These are phyloP conservation scores for Themeda triandra DNA, from an alignment of 176 grass and related monocot genomes.

Conservation along the genomic window DNA sequence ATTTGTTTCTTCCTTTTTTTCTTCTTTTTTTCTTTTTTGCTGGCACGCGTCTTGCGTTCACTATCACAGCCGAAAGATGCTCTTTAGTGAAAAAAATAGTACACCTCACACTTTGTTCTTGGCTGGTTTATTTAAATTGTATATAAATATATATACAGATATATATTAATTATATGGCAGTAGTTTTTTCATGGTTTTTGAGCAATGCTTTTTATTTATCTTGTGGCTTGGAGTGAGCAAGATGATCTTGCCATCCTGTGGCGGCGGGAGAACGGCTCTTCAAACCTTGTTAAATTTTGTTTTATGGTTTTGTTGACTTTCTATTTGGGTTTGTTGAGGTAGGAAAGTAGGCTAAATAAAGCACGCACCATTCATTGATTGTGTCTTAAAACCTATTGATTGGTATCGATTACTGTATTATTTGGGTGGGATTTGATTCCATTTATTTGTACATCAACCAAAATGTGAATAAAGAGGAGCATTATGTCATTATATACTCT, in stretches of 20 bases:
- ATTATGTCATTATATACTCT: background rate
- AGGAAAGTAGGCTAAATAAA: background rate
- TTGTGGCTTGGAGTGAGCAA: slow-evolving; percentile 2
- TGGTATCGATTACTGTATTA: background rate
- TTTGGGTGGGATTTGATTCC: background rate
- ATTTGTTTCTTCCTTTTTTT: background rate
- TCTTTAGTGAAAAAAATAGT: background rate
- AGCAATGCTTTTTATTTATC: background rate
- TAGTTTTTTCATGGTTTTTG: background rate
- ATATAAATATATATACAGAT: background rate
- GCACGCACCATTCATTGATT: background rate
- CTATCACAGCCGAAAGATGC: background rate
- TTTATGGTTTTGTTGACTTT: background rate
- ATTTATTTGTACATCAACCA: background rate
- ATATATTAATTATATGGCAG: background rate
- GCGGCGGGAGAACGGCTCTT: slow-evolving; percentile 13
- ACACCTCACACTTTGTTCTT: background rate
- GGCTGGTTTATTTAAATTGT: background rate
- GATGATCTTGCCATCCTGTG: slow-evolving; percentile 12
- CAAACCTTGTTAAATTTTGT: background rate
- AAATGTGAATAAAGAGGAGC: background rate
- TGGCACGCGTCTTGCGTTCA: slow-evolving; percentile 13
- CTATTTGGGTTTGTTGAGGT: background rate
- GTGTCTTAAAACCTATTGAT: background rate
- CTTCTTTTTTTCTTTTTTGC: background rate